phyloP scores from a whole-genome alignment of 768 basidiomycete species.

The Kwoniella sp. region DNA sequence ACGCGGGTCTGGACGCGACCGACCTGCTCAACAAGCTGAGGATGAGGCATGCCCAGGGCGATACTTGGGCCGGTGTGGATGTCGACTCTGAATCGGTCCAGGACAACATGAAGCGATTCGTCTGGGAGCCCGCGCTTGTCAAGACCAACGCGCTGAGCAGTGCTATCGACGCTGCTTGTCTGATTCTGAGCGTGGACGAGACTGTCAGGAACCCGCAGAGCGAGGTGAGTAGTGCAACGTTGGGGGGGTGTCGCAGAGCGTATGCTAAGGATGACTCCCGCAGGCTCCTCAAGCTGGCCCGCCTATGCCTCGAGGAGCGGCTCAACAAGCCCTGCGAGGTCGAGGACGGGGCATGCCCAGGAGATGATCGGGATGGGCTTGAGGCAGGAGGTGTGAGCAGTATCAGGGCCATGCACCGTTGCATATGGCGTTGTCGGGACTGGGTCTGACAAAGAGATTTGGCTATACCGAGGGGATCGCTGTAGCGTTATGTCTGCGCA shows the following conservation, averaged over 20 bases:
- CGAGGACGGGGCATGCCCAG: constrained; percentile 66
- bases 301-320: constrained; percentile 82
- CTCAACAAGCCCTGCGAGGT: constrained; percentile 77
- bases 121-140: constrained; percentile 95
- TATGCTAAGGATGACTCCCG: neutral
- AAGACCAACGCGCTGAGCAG: constrained; percentile 94
- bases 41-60: constrained; percentile 87
- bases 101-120: constrained; percentile 95
- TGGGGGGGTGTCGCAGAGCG: neutral
- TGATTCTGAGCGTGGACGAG: constrained; percentile 95
- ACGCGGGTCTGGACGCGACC: constrained; percentile 94
- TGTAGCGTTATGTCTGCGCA: too few species aligned
- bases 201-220: constrained; percentile 94
- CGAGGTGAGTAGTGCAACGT: constrained; percentile 58
- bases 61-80: constrained; percentile 89
- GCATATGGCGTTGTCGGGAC: neutral
- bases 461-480: too few species aligned
- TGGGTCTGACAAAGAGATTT: too few species aligned
- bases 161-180: constrained; percentile 90
- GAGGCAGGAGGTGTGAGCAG: neutral
- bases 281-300: constrained; percentile 60
- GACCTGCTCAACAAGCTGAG: constrained; percentile 95
- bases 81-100: constrained; percentile 83
- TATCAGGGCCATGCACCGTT: neutral
- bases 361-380: constrained; percentile 20